Evolutionary conservation across 1,284 basidiomycete species (phyloP).

Genomic region (Vanrija sp.): DNA sequence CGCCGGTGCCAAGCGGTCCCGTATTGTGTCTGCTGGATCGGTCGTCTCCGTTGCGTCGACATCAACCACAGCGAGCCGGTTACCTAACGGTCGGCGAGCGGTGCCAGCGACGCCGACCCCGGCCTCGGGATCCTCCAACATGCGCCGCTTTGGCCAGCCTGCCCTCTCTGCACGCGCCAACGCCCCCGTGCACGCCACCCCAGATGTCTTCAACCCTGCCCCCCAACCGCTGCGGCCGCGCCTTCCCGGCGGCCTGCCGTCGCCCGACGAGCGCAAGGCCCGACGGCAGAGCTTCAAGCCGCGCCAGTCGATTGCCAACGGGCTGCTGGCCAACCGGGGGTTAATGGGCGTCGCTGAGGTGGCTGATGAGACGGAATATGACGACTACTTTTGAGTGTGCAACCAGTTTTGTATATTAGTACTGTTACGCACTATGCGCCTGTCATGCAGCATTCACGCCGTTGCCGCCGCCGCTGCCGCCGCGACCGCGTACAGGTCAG

Average conservation of each 20-base stretch:
- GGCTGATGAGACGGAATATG: conserved; percentile 16
- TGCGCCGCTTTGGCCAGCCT: conserved; percentile 8
- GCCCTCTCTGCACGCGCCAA: conserved; percentile 7
- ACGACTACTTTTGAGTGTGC: conserved; percentile 17
- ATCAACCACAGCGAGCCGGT: neutral
- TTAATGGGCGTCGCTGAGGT: neutral
- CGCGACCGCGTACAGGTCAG: no score
- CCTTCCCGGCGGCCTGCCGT: no score
- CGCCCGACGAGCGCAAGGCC: conserved; percentile 31
- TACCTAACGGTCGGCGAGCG: neutral
- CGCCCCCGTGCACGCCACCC: neutral
- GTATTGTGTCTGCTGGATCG: conserved; percentile 7
- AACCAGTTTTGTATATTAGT: neutral
- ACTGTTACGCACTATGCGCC: neutral
- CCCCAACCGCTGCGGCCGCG: conserved; percentile 55
- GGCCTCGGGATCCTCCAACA: neutral
- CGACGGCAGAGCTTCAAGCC: conserved; percentile 61
- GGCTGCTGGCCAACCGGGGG: conserved; percentile 5
- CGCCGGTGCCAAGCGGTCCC: conserved; percentile 13
- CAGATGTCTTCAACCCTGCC: conserved; percentile 12
- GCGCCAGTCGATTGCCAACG: conserved; percentile 17
- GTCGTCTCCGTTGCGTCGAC: conserved; percentile 9
- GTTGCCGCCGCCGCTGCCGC: no score
- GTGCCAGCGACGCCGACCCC: neutral
- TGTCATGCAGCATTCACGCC: no score